phyloP scores from a whole-genome alignment of 2,329 filamentous ascomycete species.

The Ascochyta rabiei region DNA sequence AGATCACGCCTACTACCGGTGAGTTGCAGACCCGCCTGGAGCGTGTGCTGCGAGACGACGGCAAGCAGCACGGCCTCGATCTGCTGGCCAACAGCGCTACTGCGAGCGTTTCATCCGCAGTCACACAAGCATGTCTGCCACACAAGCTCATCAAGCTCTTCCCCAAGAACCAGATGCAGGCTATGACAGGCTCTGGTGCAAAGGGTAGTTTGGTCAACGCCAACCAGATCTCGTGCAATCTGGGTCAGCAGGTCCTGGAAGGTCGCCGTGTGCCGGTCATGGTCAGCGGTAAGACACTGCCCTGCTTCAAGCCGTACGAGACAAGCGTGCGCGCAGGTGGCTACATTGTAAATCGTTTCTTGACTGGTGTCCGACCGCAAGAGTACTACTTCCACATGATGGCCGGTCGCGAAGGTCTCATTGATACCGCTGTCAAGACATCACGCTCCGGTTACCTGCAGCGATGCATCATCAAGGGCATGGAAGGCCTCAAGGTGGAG shows the following conservation, averaged over 20 bases:
- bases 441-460: constrained; percentile 96
- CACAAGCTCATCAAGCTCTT: constrained; percentile 86
- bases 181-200: constrained; percentile 95
- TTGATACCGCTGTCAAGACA: constrained; percentile 98
- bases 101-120: constrained; percentile 72
- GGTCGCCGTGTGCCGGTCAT: constrained; percentile 93
- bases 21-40: constrained; percentile 81
- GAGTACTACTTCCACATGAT: constrained; percentile 99
- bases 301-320: constrained; percentile 92
- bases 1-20: constrained; percentile 67
- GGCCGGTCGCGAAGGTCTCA: constrained; percentile 96
- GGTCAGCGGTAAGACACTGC: constrained; percentile 95
- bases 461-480: constrained; percentile 96
- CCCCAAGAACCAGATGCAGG: constrained; percentile 97
- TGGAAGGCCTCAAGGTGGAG: constrained; percentile 90
- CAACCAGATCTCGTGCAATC: constrained; percentile 95
- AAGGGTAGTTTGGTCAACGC: constrained; percentile 94
- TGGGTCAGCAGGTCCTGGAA: constrained; percentile 95
- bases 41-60: constrained; percentile 87
- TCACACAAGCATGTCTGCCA: constrained; percentile 82
- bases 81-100: constrained; percentile 78
- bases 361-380: constrained; percentile 95
- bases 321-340: constrained; percentile 88
- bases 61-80: constrained; percentile 90
- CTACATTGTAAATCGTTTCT: constrained; percentile 93